Base-by-base conservation (phyloP, 2,329 filamentous ascomycete genomes). In the Trichoderma hamatum region DNA sequence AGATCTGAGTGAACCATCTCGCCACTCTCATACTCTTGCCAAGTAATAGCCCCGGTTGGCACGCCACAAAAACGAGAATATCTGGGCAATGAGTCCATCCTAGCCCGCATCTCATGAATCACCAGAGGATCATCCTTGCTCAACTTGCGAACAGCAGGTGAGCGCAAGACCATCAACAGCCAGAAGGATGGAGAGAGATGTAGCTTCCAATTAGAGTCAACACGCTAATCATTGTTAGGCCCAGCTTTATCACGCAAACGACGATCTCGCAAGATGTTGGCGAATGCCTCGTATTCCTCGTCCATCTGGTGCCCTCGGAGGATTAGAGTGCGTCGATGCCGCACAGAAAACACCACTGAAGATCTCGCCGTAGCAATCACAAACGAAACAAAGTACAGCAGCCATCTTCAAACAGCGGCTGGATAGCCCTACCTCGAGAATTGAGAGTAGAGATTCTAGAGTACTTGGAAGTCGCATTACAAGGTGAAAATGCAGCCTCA, bases 121-220 rank as follows among this genome's bases (percentile, higher is more conserved):
- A 2, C 10, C 1, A 24, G 19, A 30, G 61, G 61, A 3, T 74
- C 72, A 0, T 72, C 65, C 0, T 26, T 10, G 16, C 32, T 49
- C 1, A 66, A 63, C 3, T 1, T 1, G 0, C 43, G 66, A 1
- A 72, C 13, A 2, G 21, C 34, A 1, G 62, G 62, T 2, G 65
- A 73, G 1, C 52, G 13, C 0, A 74, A 32, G 3, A 72, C 9
- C 1, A 69, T 36, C 0, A 73, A 2, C 9, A 72, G 34, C 73
- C 73, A 74, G 39, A 69, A 74, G 0, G 69, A 7, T 1, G 39
- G 9, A 1, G 73, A 74, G 0, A 72, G 21, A 2, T 72, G 34
- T 1, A 72, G 5, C 21, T 34, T 71, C 73, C 72, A 74, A 7
- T 55, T 59, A 9, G 70, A 49, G 3, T 11, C 34, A 9, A 10